A percentile compares a stretch with the other conserved stretches of the same genome.
Evolutionary conservation across 768 basidiomycete species (phyloP).

Genomic region (Podaxis rugospora): DNA sequence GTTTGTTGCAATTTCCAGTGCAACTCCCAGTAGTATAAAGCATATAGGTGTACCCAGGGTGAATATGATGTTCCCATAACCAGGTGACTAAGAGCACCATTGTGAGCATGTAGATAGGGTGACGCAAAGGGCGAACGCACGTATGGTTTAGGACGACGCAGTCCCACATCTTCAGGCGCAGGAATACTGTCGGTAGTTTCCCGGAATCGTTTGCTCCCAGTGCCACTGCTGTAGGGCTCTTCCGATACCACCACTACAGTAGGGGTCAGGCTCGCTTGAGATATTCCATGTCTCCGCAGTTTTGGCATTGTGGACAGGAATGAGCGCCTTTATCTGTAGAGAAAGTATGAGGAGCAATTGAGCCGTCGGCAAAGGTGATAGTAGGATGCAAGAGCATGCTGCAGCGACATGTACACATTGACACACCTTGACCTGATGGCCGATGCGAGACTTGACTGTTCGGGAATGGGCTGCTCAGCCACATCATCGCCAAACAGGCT

Average conservation of each 20-base stretch:
- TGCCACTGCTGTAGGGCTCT: neutral
- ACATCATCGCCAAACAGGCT: neutral
- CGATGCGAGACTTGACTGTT: neutral
- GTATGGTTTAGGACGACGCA: slow-evolving; percentile 33
- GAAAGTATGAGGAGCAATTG: neutral
- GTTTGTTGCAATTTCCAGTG: slow-evolving; percentile 39
- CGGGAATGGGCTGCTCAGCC: neutral
- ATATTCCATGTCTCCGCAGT: neutral
- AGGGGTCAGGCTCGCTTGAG: neutral
- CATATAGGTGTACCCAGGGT: slow-evolving; percentile 33
- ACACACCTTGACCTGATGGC: neutral
- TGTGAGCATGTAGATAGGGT: neutral
- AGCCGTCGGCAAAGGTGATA: neutral
- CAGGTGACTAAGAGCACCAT: slow-evolving; percentile 24
- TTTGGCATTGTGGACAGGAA: neutral
- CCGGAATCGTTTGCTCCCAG: slow-evolving; percentile 27
- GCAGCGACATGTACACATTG: slow-evolving; percentile 1
- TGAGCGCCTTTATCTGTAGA: neutral
- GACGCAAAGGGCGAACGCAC: slow-evolving; percentile 29
- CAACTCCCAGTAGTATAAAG: slow-evolving; percentile 44
- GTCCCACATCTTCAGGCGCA: slow-evolving; percentile 28
- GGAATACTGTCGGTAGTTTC: slow-evolving; percentile 49
- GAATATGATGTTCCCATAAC: slow-evolving; percentile 29
- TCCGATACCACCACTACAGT: neutral
- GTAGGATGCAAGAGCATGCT: neutral